Conservation (phyloP, 139 green algal species). For the Micractinium conductrix region DNA sequence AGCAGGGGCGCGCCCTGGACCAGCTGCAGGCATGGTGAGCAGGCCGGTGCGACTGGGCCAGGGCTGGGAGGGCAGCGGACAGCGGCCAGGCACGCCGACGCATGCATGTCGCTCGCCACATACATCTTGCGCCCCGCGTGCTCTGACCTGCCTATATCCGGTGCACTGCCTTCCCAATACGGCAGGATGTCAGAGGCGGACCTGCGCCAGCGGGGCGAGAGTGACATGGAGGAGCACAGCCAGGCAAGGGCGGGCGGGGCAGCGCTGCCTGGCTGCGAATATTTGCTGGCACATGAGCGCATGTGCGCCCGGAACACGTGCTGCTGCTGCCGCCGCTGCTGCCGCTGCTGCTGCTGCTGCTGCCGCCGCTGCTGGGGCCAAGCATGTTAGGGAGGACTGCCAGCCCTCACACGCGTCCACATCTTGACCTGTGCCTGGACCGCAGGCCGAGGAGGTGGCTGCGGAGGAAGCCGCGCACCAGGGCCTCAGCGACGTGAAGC, state of each 20-base stretch:
- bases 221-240: constrained; percentile 6
- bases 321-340: too few relatives aligned
- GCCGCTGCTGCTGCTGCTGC: too few relatives aligned
- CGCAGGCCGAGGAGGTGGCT: constrained; percentile 14
- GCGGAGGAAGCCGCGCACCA: constrained; percentile 2
- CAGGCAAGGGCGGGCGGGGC: background rate
- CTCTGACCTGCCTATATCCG: background rate
- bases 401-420: too few relatives aligned
- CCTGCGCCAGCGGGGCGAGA: background rate
- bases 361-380: too few relatives aligned
- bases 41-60: too few relatives aligned
- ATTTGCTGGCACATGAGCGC: background rate
- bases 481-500: background rate
- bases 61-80: background rate
- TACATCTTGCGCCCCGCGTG: too few relatives aligned
- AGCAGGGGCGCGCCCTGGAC: background rate
- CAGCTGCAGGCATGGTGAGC: constrained; percentile 29
- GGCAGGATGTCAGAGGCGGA: background rate
- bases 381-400: too few relatives aligned
- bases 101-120: background rate
- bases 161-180: background rate
- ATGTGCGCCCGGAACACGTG: too few relatives aligned
- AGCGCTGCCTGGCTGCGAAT: background rate
- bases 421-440: too few relatives aligned
- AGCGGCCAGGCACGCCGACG: background rate